Evolutionary conservation across 2,329 filamentous ascomycete species (phyloP), one percentile per base, ranked within the genome.

Genomic region (Akanthomyces muscarius): DNA sequence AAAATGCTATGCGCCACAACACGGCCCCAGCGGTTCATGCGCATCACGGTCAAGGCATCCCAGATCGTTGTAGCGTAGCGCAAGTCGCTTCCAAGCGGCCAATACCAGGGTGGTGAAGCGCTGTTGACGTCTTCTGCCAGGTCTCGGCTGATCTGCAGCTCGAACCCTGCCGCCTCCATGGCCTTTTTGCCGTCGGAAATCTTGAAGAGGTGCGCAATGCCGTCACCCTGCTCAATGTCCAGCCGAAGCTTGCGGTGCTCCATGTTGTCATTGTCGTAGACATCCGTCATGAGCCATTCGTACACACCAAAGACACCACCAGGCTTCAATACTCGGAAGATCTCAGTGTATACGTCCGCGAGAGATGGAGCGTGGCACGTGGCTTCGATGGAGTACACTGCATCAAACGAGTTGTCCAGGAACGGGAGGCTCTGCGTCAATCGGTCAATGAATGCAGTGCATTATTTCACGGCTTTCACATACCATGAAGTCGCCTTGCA

Each of bases 281-380:
- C 81, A 66, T 97, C 93, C 7, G 93, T 98, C 95, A 99, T 98
- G 73, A 98, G 83, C 95, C 95, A 98, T 78, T 99, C 95, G 79
- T 98, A 99, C 59, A 98, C 94, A 73, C 94, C 95, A 71, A 98
- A 99, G 58, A 92, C 83, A 75, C 95, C 94, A 65, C 95, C 95
- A 23, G 95, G 95, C 84, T 98, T 99, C 67, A 99, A 83, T 25
- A 97, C 93, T 54, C 91, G 90, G 85, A 89, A 93, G 72, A 98
- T 98, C 77, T 98, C 89, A 74, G 86, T 89, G 81, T 99, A 99
- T 68, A 97, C 92, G 64, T 91, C 93, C 72, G 92, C 90, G 8
- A 98, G 86, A 51, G 87, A 89, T 48, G 94, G 95, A 0, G 95
- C 95, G 75, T 99, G 95, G 57, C 96, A 91, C 3, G 95, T 99